Base-by-base conservation (phyloP, 2,329 filamentous ascomycete species). In the Ophiobolus disseminans region DNA sequence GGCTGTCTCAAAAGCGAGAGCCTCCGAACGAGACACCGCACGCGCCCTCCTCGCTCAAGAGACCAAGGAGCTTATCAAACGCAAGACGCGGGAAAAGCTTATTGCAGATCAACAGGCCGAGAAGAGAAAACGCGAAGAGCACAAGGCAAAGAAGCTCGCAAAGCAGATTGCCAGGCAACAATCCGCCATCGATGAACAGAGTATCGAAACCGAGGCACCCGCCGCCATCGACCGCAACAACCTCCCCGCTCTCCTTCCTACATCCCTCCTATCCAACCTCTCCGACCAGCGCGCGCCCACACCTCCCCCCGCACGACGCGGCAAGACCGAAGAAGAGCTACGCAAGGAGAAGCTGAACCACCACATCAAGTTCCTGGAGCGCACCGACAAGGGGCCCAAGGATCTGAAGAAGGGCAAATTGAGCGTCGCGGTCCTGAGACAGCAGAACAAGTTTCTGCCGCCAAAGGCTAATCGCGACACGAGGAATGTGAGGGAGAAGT, bases 231-330 rank as follows among this genome's bases (percentile, higher is more conserved):
- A 54, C 62, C 69, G 60, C 65, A 65, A 53, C 36, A 62, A 68
- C 58, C 73, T 82, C 10, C 80, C 80, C 5, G 75, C 73, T 30
- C 72, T 82, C 17, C 76, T 83, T 25, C 80, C 80, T 4, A 75
- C 77, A 41, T 78, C 80, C 19, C 76, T 83, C 32, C 65, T 83
- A 39, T 77, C 77, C 40, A 73, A 75, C 11, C 75, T 76, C 20
- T 77, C 77, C 17, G 69, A 73, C 22, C 62, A 65, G 8, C 72
- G 77, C 19, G 75, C 77, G 4, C 76, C 76, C 2, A 79, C 76
- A 1, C 77, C 76, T 4, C 76, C 77, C 1, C 66, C 66, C 3
- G 48, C 54, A 8, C 38, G 58, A 2, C 35, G 49, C 7, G 60
- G 57, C 16, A 60, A 60, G 20, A 57, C 55, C 0, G 60, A 53